phyloP scores from a whole-genome alignment of 2,329 filamentous ascomycete species.

The Penicillium decumbens region DNA sequence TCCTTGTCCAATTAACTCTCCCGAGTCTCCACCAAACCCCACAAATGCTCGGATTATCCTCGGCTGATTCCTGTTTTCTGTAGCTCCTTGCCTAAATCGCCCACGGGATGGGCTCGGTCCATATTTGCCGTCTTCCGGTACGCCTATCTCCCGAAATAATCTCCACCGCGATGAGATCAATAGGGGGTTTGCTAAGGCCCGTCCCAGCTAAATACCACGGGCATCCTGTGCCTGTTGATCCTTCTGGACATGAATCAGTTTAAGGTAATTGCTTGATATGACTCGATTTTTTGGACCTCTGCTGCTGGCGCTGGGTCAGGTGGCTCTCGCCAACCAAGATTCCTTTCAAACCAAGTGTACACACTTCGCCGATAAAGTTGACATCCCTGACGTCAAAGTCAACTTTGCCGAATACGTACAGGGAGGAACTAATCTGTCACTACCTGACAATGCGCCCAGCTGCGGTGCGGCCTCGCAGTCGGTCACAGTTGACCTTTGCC shows the following conservation, averaged over 20 bases:
- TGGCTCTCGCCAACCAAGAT: constrained; percentile 22
- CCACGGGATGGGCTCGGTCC: constrained; percentile 1
- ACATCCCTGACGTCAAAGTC: constrained; percentile 29
- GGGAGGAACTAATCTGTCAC: constrained; percentile 36
- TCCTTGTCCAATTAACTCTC: constrained; percentile 1
- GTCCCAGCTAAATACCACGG: constrained; percentile 3
- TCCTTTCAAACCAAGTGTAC: constrained; percentile 25
- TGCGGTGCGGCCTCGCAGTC: constrained; percentile 34
- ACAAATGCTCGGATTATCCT: background rate
- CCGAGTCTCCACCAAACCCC: background rate
- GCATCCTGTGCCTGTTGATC: background rate
- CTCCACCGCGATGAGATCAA: background rate
- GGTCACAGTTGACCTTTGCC: constrained; percentile 40
- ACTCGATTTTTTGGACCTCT: constrained; percentile 11
- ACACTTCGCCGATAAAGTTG: constrained; percentile 23
- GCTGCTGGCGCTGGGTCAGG: constrained; percentile 19
- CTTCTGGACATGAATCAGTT: background rate
- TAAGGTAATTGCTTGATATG: constrained; percentile 6
- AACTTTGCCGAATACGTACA: constrained; percentile 34
- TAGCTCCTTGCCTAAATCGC: background rate
- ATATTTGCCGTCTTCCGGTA: constrained; percentile 5
- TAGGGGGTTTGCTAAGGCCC: background rate
- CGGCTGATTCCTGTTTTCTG: constrained; percentile 8
- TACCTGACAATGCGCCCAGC: constrained; percentile 36
- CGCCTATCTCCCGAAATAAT: background rate